Base-by-base conservation (phyloP, 345 rosid genomes). In the Hibiscus mutabilis region DNA sequence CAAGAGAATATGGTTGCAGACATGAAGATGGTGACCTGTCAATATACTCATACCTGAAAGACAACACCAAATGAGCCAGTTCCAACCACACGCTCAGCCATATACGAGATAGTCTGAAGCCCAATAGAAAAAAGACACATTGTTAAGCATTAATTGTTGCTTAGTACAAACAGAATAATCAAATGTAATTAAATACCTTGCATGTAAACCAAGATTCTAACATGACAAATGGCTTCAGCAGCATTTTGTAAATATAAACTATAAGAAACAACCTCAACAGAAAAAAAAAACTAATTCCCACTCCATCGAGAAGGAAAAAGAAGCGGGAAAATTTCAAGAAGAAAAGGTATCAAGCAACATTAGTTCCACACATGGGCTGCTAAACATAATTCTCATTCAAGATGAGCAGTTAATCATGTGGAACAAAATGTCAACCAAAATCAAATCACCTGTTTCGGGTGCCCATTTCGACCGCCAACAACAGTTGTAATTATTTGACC, bases 31-130 rank as follows among this genome's bases (percentile, higher is more conserved):
- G 35, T 11, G 0, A 9, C 60, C 33, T 37, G 51, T 29, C 67
- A 27, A 53, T n/a, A 57, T 19, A 21, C 63, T 78, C 25, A 5
- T 75, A 90, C 96, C 93, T 93, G 93, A 79, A 85, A 90, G 68
- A 92, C 98, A 75, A 92, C 96, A 74, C 98, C 98, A 79, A 92
- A 92, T 6, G 98, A 88, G 68, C 98, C 98, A 3, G 92, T 82
- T 14, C 98, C 98, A 69, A 92, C 88, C 64, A 90, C 92, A 59
- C 89, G 91, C 75, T 92, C 96, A 58, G 92, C 94, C 96, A 81
- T 84, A 60, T 84, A 92, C 6, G 98, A 88, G 59, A 87, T 64
- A 53, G 86, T 86, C 98, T 92, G 84, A 44, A 72, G 65, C 22
- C 15, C 75, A 77, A 76, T 58, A 1, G 37, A 55, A 71, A 33